These are phyloP conservation scores for Zizania palustris DNA, from an alignment of 202 grass and related monocot species.

Conservation along the genomic window DNA sequence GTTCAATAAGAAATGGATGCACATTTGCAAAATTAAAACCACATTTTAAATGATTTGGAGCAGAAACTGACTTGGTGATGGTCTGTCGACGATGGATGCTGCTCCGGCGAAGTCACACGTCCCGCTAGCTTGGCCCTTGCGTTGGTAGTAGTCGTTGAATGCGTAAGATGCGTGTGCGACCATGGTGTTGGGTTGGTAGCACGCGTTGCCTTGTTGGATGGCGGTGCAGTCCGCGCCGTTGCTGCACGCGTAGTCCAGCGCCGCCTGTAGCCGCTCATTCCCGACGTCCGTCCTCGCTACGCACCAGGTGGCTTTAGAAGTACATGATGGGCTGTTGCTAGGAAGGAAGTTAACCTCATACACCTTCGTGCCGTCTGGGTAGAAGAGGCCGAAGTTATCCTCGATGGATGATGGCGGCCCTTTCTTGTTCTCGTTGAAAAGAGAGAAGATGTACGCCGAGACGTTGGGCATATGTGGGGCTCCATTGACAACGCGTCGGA, in stretches of 20 bases:
- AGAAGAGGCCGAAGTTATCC: conserved; percentile 71
- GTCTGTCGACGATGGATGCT: no score
- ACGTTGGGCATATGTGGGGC: conserved; percentile 48
- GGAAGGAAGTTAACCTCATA: conserved; percentile 61
- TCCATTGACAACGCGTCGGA: conserved; percentile 43
- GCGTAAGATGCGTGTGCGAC: no score
- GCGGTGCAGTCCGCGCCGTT: conserved; percentile 61
- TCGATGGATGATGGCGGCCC: conserved; percentile 31
- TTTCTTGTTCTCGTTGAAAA: conserved; percentile 83
- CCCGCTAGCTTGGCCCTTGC: no score
- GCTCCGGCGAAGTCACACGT: no score
- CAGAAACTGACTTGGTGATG: no score
- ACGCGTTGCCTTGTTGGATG: conserved; percentile 65
- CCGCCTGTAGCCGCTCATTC: conserved; percentile 54
- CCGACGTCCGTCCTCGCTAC: conserved; percentile 59
- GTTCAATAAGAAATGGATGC: no score
- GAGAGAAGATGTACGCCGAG: conserved; percentile 68
- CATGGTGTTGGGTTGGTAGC: no score
- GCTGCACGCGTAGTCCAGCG: conserved; percentile 63
- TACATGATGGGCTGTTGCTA: conserved; percentile 1
- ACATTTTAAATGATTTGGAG: no score
- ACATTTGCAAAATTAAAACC: no score
- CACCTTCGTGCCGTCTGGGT: conserved; percentile 55
- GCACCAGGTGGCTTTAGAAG: conserved; percentile 61
- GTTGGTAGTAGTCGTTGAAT: no score